Base-by-base conservation (phyloP, 2,329 filamentous ascomycete genomes). In the Alternaria sp. region DNA sequence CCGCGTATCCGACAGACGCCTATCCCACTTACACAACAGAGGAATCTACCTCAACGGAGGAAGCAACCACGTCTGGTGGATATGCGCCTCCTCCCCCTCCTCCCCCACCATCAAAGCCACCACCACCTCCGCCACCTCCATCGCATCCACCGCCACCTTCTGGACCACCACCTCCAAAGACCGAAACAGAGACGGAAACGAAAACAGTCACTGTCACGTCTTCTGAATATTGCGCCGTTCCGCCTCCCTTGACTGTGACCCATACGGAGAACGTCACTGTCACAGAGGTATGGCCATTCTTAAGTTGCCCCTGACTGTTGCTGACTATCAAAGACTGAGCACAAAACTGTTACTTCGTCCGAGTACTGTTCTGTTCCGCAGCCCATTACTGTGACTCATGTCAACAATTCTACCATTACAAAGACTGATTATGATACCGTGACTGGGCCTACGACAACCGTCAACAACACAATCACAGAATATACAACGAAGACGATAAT, bases 401-500 rank as follows among this genome's bases (percentile, higher is more conserved):
- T 59, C 2, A 51, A 25, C n/a, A 63, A 55, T 15, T 51, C 32
- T 9, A 66, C 61, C 8, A 58, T 52, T 30, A 67, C 62, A 9
- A 62, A 65, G 50, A 65, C 58, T 8, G 51, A 54, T 32, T 23
- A 47, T 25, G 51, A 28, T n/a, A 46, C 51, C 2, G 32, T 62
- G 12, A 23, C 45, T 9, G 65, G 62, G 1, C 57, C 61, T 12
- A 63, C 55, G 7, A 57, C 52, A 4, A 68, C 63, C 3, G 15
- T 62, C 21, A 68, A 67, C 25, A 67, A 60, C 26, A 70, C 67
- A 3, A 53, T 65, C 15, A 70, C 64, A 8, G 43, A 66, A 26
- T 25, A 25, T 25, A 61, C 52, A 4, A 71, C 65, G 10, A 54
- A 64, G 66, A 73, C 67, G 3, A 52, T 60, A n/a, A 72, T 58